phyloP scores from a whole-genome alignment of 73 alveolate species.

The Tetrahymena thermophila region DNA sequence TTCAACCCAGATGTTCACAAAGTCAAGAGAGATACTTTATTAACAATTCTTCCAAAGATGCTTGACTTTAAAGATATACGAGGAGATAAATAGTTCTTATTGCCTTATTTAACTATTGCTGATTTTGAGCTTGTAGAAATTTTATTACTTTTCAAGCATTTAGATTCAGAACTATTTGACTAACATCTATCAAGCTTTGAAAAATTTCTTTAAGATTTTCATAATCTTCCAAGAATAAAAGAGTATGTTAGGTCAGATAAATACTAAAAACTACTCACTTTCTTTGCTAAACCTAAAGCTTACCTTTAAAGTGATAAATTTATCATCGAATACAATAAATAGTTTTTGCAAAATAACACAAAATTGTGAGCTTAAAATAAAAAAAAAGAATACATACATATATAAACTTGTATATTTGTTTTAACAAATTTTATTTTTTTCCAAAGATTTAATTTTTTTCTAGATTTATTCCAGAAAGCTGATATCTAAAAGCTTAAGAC shows the following conservation, averaged over 20 bases:
- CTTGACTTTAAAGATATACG: neutral
- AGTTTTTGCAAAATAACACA: neutral
- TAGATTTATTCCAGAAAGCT: neutral
- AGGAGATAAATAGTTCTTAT: neutral
- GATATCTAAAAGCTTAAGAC: neutral
- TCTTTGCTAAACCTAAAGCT: neutral
- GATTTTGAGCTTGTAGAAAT: neutral
- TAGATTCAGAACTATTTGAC: neutral
- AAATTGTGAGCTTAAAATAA: neutral
- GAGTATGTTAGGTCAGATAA: neutral
- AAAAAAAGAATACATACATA: no score
- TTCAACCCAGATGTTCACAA: neutral
- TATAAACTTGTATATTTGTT: no score
- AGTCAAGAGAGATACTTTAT: neutral
- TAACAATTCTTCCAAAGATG: neutral
- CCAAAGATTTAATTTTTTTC: neutral
- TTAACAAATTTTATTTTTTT: neutral
- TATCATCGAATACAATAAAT: neutral
- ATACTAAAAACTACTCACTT: neutral
- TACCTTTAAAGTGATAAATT: neutral
- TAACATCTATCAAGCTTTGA: neutral
- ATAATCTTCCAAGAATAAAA: neutral
- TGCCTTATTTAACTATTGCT: neutral
- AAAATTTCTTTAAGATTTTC: neutral
- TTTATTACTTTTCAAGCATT: neutral